These are phyloP conservation scores for Microbotryum saponariae DNA, from an alignment of 1,284 basidiomycete genomes.

Conservation along the genomic window DNA sequence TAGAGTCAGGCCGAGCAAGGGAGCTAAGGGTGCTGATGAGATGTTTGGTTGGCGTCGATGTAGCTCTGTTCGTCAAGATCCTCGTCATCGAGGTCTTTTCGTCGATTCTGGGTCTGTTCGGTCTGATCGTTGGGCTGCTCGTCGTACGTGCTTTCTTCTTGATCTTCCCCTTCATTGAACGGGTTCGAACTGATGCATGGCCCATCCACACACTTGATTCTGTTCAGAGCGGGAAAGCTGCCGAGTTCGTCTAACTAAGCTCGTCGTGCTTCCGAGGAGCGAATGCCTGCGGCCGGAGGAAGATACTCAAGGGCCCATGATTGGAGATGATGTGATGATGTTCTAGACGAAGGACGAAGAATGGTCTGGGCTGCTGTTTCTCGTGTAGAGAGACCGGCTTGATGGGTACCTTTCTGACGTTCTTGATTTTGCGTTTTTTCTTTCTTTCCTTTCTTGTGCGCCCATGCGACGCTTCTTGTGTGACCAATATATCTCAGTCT, in stretches of 20 bases:
- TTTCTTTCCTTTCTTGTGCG: no score
- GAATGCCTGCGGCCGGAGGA: no score
- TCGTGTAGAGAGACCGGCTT: no score
- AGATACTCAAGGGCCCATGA: no score
- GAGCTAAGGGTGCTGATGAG: background rate
- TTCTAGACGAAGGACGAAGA: no score
- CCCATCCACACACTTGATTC: background rate
- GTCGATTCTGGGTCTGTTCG: conserved; percentile 43
- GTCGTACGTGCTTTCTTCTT: conserved; percentile 37
- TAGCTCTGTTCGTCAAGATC: conserved; percentile 81
- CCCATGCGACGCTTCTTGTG: no score
- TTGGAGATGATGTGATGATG: no score
- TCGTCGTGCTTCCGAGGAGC: background rate
- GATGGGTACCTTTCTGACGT: no score
- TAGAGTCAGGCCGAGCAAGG: background rate
- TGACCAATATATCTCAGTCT: no score
- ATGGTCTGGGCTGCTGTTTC: no score
- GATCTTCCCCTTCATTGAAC: background rate
- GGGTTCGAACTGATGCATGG: background rate
- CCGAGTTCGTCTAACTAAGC: conserved; percentile 37
- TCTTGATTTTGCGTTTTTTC: no score
- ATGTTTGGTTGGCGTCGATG: background rate
- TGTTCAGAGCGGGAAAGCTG: conserved; percentile 43
- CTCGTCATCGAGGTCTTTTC: conserved; percentile 88
- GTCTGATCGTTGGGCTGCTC: conserved; percentile 42